A percentile compares a stretch with the other conserved stretches of the same genome.
Conservation (phyloP, 306 rosid species). For the Fagus sylvatica region DNA sequence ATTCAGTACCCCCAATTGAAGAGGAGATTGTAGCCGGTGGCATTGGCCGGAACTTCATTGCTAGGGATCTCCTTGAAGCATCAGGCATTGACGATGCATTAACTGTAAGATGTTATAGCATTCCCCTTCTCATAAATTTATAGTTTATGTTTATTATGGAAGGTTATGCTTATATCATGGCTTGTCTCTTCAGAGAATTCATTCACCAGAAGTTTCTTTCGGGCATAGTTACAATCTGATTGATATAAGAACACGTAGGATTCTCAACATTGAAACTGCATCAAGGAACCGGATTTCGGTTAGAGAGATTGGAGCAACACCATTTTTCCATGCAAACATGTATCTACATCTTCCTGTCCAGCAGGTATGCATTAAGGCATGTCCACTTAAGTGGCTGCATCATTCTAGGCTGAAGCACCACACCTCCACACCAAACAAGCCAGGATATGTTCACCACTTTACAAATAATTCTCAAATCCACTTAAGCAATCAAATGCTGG, state of each 20-base stretch:
- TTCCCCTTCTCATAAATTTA: conserved; percentile 15
- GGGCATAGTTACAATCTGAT: conserved; percentile 73
- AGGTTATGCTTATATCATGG: conserved; percentile 15
- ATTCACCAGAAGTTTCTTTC: conserved; percentile 52
- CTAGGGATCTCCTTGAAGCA: conserved; percentile 84
- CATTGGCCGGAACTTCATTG: conserved; percentile 75
- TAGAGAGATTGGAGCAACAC: conserved; percentile 53
- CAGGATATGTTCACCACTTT: not conserved
- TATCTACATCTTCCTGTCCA: conserved; percentile 64
- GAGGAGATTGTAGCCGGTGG: conserved; percentile 67
- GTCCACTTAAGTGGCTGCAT: not conserved
- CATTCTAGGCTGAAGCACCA: not conserved
- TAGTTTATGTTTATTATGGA: not conserved
- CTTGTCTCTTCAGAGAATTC: conserved; percentile 58
- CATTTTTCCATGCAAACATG: conserved; percentile 80
- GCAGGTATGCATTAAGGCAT: conserved; percentile 46
- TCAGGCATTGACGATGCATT: conserved; percentile 65
- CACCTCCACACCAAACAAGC: not conserved
- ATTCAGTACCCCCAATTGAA: conserved; percentile 68
- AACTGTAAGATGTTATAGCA: conserved; percentile 36
- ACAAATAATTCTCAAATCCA: not conserved
- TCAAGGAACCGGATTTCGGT: conserved; percentile 63
- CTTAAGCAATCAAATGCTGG: not conserved
- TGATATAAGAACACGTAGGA: conserved; percentile 54
- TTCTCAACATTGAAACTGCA: conserved; percentile 74